These are phyloP conservation scores for Metarhizium rileyi DNA, from an alignment of 2,329 filamentous ascomycete species.

Conservation along the genomic window DNA sequence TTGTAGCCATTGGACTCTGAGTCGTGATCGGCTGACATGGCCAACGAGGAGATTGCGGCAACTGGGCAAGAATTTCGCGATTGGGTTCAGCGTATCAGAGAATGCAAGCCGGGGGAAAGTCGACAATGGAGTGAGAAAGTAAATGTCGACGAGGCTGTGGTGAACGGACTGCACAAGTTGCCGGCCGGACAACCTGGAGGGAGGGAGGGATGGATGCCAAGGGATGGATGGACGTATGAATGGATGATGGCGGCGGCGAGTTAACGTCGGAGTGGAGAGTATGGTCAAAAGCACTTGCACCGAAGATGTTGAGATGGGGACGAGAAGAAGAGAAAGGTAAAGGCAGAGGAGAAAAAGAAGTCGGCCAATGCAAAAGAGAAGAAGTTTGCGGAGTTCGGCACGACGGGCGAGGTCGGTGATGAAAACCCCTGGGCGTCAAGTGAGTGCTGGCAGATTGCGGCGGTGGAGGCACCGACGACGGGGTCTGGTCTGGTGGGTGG, in stretches of 20 bases:
- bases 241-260: too few species aligned
- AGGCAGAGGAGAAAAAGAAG: background rate
- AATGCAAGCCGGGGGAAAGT: too few species aligned
- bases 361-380: background rate
- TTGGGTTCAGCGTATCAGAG: background rate
- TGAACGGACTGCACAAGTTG: too few species aligned
- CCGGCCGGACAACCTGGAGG: too few species aligned
- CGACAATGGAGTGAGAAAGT: too few species aligned
- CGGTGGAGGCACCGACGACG: background rate
- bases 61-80: background rate
- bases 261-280: background rate
- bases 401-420: too few species aligned
- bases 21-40: conserved; percentile 16
- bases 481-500: background rate
- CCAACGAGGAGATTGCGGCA: background rate
- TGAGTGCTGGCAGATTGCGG: too few species aligned
- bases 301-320: background rate
- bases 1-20: conserved; percentile 13
- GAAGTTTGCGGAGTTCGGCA: background rate
- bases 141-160: too few species aligned
- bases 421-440: too few species aligned
- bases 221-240: too few species aligned
- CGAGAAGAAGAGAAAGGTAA: background rate
- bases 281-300: background rate
- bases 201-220: too few species aligned